Evolutionary conservation across 176 grass and related monocot species (phyloP).

Genomic region (barley (Hordeum vulgare)): DNA sequence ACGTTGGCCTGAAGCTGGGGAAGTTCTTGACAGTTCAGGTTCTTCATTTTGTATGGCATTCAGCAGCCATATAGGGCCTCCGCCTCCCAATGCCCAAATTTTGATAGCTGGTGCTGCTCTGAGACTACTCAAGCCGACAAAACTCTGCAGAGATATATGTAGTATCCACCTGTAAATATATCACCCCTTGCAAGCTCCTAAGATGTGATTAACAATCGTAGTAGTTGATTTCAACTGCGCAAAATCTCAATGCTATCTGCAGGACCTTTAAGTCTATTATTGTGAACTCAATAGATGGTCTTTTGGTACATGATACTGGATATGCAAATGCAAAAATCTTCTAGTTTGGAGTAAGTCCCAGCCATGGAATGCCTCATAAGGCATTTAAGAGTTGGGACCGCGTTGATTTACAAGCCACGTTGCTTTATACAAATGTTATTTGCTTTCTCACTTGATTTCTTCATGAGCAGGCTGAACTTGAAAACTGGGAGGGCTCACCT

Average conservation of each 20-base stretch:
- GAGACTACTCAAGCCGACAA: neutral
- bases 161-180: constrained; percentile 30
- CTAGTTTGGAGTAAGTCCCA: neutral
- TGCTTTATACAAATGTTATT: neutral
- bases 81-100: neutral
- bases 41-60: constrained; percentile 21
- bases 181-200: constrained; percentile 17
- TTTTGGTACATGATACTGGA: neutral
- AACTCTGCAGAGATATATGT: neutral
- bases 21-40: constrained; percentile 11
- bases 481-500: neutral
- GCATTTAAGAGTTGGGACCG: neutral
- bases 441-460: neutral
- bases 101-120: neutral
- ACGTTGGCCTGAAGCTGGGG: neutral
- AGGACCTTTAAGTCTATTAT: neutral
- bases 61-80: neutral
- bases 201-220: neutral
- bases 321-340: neutral
- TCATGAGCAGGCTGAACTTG: neutral
- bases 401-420: neutral
- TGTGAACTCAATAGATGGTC: neutral
- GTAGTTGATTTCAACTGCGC: neutral
- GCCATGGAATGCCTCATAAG: neutral
- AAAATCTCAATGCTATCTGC: neutral